These are phyloP conservation scores for Fraxinus cuspidata DNA, from an alignment of 257 asterid genomes.

Conservation along the genomic window DNA sequence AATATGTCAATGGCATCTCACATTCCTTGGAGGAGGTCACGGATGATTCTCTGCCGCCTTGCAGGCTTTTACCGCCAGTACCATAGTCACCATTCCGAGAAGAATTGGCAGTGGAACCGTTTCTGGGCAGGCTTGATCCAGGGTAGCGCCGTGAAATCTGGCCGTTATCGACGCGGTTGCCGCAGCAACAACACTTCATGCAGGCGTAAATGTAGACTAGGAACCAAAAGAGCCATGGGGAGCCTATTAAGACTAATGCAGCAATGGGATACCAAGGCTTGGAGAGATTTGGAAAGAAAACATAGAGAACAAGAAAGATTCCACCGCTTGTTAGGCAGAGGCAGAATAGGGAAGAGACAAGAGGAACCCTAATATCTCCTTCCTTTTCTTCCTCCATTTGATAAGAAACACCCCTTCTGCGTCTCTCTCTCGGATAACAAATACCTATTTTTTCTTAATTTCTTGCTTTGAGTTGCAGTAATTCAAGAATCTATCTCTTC, in stretches of 20 bases:
- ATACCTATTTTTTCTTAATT: no score
- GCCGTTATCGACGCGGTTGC: background rate
- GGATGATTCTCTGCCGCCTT: conserved; percentile 19
- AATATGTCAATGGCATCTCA: conserved; percentile 31
- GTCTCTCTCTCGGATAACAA: no score
- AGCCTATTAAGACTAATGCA: conserved; percentile 36
- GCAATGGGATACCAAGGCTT: conserved; percentile 39
- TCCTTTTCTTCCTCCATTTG: conserved; percentile 40
- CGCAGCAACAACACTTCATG: conserved; percentile 16
- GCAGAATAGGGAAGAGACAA: conserved; percentile 35
- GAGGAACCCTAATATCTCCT: conserved; percentile 42
- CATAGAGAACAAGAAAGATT: conserved; percentile 33
- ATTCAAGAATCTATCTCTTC: background rate
- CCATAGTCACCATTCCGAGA: conserved; percentile 13
- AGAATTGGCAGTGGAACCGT: background rate
- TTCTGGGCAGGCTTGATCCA: background rate
- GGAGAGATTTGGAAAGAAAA: conserved; percentile 30
- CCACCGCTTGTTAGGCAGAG: conserved; percentile 36
- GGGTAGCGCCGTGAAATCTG: conserved; percentile 18
- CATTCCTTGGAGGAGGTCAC: conserved; percentile 27
- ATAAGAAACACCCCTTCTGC: background rate
- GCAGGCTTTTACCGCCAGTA: conserved; percentile 1
- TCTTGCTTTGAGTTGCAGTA: no score
- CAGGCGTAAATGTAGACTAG: conserved; percentile 39
- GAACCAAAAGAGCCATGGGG: conserved; percentile 43